These are phyloP conservation scores for Fusarium annulatum DNA, from an alignment of 2,329 filamentous ascomycete genomes.

Conservation along the genomic window DNA sequence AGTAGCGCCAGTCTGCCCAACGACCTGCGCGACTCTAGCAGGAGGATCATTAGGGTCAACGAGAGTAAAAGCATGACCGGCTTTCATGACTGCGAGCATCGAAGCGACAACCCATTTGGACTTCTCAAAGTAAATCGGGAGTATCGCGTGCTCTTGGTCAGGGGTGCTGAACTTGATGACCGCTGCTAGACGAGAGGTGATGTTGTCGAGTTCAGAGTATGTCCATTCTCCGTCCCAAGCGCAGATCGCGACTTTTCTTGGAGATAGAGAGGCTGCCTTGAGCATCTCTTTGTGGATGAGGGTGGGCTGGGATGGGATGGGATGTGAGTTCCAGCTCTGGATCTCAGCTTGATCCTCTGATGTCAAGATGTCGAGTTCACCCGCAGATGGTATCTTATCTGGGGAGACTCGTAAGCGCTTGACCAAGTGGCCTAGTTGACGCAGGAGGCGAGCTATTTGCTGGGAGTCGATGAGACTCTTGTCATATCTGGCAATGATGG, in stretches of 20 bases:
- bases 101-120: constrained; percentile 19
- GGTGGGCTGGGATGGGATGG: not conserved
- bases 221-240: constrained; percentile 16
- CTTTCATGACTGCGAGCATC: constrained; percentile 14
- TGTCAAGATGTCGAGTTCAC: not conserved
- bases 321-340: constrained; percentile 2
- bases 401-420: not conserved
- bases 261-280: not conserved
- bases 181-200: not conserved
- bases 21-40: not conserved
- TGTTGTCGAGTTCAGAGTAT: not conserved
- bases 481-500: not conserved
- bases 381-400: rapidly evolving
- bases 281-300: constrained; percentile 13
- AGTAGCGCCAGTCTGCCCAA: not conserved
- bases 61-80: constrained; percentile 1
- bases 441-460: not conserved
- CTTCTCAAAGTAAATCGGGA: constrained; percentile 21
- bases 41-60: constrained; percentile 4
- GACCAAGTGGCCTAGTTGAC: not conserved
- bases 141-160: not conserved
- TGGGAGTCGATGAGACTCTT: not conserved
- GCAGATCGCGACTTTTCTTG: not conserved
- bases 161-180: not conserved
- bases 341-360: constrained; percentile 4